Percentiles rank a stretch among this genome's conserved stretches.
Evolutionary conservation across 208 protist genomes (phyloP).

Genomic region (Phytomonas sp.): DNA sequence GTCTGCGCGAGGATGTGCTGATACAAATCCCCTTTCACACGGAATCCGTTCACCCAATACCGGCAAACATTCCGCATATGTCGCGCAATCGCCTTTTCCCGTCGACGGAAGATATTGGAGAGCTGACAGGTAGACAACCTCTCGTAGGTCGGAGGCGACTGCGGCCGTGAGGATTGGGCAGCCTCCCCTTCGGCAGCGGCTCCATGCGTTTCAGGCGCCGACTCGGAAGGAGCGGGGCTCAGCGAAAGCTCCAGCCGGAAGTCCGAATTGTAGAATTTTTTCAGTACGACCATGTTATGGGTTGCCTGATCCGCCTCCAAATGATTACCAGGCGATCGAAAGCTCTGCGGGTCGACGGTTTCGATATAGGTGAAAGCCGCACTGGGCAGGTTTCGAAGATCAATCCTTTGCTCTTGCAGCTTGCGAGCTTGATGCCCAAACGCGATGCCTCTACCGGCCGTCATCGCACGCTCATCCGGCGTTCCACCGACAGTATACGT

Average conservation of each 20-base stretch:
- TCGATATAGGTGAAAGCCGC: constrained; percentile 37
- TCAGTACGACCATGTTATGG: constrained; percentile 68
- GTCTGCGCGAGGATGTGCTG: constrained; percentile 28
- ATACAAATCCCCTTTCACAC: constrained; percentile 35
- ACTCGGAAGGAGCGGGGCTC: constrained; percentile 21
- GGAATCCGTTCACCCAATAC: constrained; percentile 33
- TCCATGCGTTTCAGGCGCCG: constrained; percentile 5
- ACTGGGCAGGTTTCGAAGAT: constrained; percentile 41
- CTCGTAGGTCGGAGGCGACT: constrained; percentile 21
- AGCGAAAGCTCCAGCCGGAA: constrained; percentile 75
- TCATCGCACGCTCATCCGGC: constrained; percentile 25
- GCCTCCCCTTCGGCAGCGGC: constrained; percentile 5
- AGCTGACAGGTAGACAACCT: constrained; percentile 65
- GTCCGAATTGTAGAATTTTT: constrained; percentile 51
- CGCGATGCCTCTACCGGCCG: constrained; percentile 30
- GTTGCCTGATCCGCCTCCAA: neutral
- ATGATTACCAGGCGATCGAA: constrained; percentile 11
- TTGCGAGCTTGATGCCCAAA: constrained; percentile 16
- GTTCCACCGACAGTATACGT: constrained; percentile 25
- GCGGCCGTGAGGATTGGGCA: neutral
- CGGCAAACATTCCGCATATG: constrained; percentile 47
- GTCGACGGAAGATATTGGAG: constrained; percentile 61
- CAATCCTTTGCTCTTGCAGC: constrained; percentile 27
- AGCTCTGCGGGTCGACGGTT: constrained; percentile 21
- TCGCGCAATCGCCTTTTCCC: constrained; percentile 48